Evolutionary conservation across 441 rosid species (phyloP).

Genomic region (Arabidopsis lyrata): DNA sequence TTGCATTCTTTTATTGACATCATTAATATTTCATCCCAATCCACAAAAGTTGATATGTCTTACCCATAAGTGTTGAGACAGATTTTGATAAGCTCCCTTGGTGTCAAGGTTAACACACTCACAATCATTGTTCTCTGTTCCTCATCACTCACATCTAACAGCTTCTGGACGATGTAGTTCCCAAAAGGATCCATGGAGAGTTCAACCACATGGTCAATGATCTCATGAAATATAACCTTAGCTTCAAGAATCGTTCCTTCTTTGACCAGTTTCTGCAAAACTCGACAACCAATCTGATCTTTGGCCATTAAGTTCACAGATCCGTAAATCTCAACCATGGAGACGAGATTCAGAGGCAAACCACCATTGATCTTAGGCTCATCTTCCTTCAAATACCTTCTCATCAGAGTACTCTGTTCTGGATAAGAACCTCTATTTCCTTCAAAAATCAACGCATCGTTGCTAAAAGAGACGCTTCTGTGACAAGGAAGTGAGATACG

Average conservation of each 20-base stretch:
- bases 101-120: slow-evolving; percentile 53
- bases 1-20: neutral
- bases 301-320: slow-evolving; percentile 63
- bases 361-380: neutral
- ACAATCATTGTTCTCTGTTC: slow-evolving; percentile 62
- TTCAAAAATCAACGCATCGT: slow-evolving; percentile 36
- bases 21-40: neutral
- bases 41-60: slow-evolving; percentile 32
- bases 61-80: slow-evolving; percentile 86
- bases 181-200: slow-evolving; percentile 79
- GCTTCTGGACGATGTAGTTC: slow-evolving; percentile 81
- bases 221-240: slow-evolving; percentile 57
- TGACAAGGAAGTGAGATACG: slow-evolving; percentile 32
- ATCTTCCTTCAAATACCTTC: neutral
- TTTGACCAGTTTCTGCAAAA: slow-evolving; percentile 66
- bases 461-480: no score
- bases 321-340: slow-evolving; percentile 59
- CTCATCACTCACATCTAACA: slow-evolving; percentile 65
- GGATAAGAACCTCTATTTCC: slow-evolving; percentile 18
- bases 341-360: slow-evolving; percentile 42
- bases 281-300: slow-evolving; percentile 77
- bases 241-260: slow-evolving; percentile 54
- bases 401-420: neutral
- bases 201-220: slow-evolving; percentile 61
- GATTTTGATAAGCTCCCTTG: slow-evolving; percentile 61